A percentile compares a stretch with the other conserved stretches of the same genome.
These are phyloP conservation scores for Daldinia vernicosa DNA, from an alignment of 495 filamentous ascomycete species.

Conservation along the genomic window DNA sequence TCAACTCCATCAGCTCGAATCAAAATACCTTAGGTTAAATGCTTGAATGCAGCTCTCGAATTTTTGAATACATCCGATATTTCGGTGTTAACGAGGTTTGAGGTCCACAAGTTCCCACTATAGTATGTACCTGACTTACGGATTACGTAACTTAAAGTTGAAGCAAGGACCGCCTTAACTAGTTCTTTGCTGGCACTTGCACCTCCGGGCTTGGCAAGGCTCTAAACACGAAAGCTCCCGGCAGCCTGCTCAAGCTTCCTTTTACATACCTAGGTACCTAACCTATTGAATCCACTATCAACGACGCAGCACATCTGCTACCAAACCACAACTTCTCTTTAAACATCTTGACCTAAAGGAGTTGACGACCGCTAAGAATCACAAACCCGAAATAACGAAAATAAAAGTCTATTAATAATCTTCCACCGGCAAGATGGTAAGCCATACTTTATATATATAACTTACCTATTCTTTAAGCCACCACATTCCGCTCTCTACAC, in stretches of 20 bases:
- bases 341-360: background rate
- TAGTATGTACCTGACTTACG: conserved; percentile 2
- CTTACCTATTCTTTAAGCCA: conserved; percentile 20
- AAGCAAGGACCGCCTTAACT: conserved; percentile 25
- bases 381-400: conserved; percentile 9
- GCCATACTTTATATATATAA: conserved; percentile 19
- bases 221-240: conserved; percentile 55
- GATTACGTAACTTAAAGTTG: conserved; percentile 24
- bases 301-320: conserved; percentile 7
- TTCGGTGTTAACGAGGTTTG: conserved; percentile 30
- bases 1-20: conserved; percentile 15
- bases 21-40: background rate
- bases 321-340: background rate
- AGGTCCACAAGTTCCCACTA: conserved; percentile 18
- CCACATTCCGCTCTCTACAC: conserved; percentile 6
- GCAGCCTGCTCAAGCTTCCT: conserved; percentile 50
- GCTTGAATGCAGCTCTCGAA: background rate
- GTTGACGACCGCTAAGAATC: background rate
- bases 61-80: conserved; percentile 20
- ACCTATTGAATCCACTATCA: conserved; percentile 4
- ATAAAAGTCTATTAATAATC: conserved; percentile 15
- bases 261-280: background rate
- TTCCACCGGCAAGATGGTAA: conserved; percentile 58
- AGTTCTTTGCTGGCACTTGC: conserved; percentile 6
- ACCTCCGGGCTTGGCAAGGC: conserved; percentile 44